A percentile compares a stretch with the other conserved stretches of the same genome.
Conservation (phyloP, 768 basidiomycete species). For the Mrakia blollopis region DNA sequence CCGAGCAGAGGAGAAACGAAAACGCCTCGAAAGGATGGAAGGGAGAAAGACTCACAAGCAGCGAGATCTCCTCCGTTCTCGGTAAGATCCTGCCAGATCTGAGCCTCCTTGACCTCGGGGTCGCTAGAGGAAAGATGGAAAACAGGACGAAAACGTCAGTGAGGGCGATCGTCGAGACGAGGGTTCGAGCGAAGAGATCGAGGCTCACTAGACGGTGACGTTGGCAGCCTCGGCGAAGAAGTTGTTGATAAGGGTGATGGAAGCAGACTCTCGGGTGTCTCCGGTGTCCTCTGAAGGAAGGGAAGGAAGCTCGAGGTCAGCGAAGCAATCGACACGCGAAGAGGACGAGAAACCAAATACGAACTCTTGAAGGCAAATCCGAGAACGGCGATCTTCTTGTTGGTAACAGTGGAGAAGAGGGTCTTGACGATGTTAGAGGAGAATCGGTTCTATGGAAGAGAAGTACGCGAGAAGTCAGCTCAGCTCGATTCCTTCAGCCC, state of each 20-base stretch:
- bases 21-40: background rate
- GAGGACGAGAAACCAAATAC: background rate
- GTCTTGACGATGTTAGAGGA: slow-evolving; percentile 93
- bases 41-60: slow-evolving; percentile 20
- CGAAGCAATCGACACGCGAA: background rate
- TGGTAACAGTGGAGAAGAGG: slow-evolving; percentile 94
- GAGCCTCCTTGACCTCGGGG: slow-evolving; percentile 55
- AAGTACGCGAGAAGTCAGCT: background rate
- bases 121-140: slow-evolving; percentile 1
- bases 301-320: background rate
- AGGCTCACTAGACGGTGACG: slow-evolving; percentile 72
- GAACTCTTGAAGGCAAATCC: slow-evolving; percentile 63
- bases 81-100: slow-evolving; percentile 62
- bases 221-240: slow-evolving; percentile 85
- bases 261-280: slow-evolving; percentile 94
- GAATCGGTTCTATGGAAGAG: slow-evolving; percentile 56
- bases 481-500: background rate
- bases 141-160: background rate
- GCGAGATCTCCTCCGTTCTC: slow-evolving; percentile 55
- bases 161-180: background rate
- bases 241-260: slow-evolving; percentile 89
- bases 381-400: slow-evolving; percentile 83
- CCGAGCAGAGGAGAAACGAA: slow-evolving; percentile 16
- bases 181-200: slow-evolving; percentile 54
- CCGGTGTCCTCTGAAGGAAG: slow-evolving; percentile 98